These are phyloP conservation scores for Xylaria grammica DNA, from an alignment of 495 filamentous ascomycete species.

Conservation along the genomic window DNA sequence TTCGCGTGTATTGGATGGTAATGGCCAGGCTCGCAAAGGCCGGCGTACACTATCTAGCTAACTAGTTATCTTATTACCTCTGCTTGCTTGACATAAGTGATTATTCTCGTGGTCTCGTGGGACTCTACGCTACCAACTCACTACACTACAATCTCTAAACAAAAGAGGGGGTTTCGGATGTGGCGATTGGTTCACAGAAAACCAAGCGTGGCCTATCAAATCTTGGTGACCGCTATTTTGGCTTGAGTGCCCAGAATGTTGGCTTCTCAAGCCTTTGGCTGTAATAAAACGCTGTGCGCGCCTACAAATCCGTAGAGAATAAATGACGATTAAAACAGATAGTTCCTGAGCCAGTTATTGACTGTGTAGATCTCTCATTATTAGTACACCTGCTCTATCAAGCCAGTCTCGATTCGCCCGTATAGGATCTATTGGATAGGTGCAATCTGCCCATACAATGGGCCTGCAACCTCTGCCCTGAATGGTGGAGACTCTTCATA, in stretches of 20 bases:
- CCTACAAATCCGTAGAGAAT: background rate
- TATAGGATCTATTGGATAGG: conserved; percentile 2
- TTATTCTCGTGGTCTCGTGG: too few relatives aligned
- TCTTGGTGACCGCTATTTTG: background rate
- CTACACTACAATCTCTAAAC: too few relatives aligned
- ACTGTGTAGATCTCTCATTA: background rate
- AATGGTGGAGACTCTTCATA: background rate
- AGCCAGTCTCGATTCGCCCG: background rate
- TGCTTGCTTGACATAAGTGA: too few relatives aligned
- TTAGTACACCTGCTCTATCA: background rate
- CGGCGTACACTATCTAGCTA: too few relatives aligned
- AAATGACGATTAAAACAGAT: background rate
- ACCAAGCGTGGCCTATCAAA: background rate
- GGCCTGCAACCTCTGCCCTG: background rate
- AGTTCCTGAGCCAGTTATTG: background rate
- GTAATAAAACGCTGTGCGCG: background rate
- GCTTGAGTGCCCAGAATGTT: background rate
- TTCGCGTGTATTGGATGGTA: conserved; percentile 1
- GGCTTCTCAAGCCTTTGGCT: too few relatives aligned
- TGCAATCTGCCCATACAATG: background rate
- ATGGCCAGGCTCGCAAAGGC: background rate
- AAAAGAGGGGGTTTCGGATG: background rate
- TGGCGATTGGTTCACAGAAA: background rate
- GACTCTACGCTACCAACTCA: too few relatives aligned
- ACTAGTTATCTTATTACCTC: too few relatives aligned